Evolutionary conservation across 2,329 filamentous ascomycete species (phyloP), one percentile per base, ranked within the genome.

Genomic region (Raffaelea arxii): DNA sequence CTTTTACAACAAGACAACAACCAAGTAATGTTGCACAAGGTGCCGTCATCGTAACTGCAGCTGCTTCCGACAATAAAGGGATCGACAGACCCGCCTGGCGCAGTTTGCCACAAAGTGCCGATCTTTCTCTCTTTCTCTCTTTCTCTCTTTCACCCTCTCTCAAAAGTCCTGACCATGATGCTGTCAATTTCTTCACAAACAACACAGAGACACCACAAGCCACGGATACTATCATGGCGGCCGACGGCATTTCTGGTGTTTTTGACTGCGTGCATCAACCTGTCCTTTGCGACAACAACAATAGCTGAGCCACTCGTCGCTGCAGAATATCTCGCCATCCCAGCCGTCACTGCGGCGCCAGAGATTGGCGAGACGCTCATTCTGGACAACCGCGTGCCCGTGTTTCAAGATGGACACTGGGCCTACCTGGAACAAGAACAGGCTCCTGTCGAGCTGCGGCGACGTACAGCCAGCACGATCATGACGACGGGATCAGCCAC

Each of bases 371-470:
- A 64, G 45, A 61, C 58, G 10, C 51, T 69, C 43, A 42, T 65
- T 30, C 56, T 65, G 46, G 66, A 68, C 55, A 58, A 58, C 25
- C 59, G 62, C 37, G 53, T 62, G 27, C 62, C 62, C 25, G 52
- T 62, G 47, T 55, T 60, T 47, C 46, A 59, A 38, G 53, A 62
- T 41, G 62, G 62, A 35, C 53, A 57, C 30, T 69, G 66, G 66
- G 55, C 56, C 19, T 62, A 63, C 55, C 53, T 67, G 51, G 59
- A 64, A 9, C 54, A 60, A 42, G 59, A 64, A 10, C 59, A 66
- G 39, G 52, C 14, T 18, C 6, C 53, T 10, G 40, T 36, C n/a
- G 54, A 56, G 30, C 48, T 59, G 46, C 52, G 53, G 27, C 53
- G 32, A 45, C 47, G 53, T 6, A 48, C 48, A 12, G 44, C 46